Evolutionary conservation across 495 filamentous ascomycete species (phyloP).

Genomic region (Physcia stellaris): DNA sequence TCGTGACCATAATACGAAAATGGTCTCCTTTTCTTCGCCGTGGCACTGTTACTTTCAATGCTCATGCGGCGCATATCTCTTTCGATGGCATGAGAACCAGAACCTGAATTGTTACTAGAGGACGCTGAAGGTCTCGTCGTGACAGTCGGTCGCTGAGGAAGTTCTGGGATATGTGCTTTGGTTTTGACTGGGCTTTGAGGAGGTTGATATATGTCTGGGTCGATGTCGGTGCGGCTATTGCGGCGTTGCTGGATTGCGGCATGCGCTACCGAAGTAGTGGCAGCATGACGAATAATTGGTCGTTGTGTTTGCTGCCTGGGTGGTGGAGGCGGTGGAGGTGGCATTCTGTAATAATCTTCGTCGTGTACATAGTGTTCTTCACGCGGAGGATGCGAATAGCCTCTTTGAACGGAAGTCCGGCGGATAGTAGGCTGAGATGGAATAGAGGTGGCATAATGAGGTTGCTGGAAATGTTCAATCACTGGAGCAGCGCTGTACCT

Average conservation of each 20-base stretch:
- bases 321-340: conserved; percentile 24
- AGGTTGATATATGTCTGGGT: background rate
- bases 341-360: conserved; percentile 35
- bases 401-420: conserved; percentile 1
- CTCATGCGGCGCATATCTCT: conserved; percentile 2
- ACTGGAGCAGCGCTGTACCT: conserved; percentile 9
- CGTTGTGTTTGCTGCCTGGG: conserved; percentile 14
- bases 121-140: conserved; percentile 6
- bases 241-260: conserved; percentile 1
- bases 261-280: conserved; percentile 2
- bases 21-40: conserved; percentile 5
- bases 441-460: background rate
- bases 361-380: conserved; percentile 16
- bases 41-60: conserved; percentile 5
- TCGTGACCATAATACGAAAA: conserved; percentile 12
- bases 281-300: conserved; percentile 16
- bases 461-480: conserved; percentile 9
- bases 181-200: conserved; percentile 4
- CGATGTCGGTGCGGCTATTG: conserved; percentile 1
- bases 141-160: conserved; percentile 8
- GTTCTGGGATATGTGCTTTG: conserved; percentile 1
- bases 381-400: conserved; percentile 9
- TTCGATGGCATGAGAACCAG: conserved; percentile 6
- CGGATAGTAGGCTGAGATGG: conserved; percentile 2
- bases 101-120: conserved; percentile 7